phyloP scores from a whole-genome alignment of 495 filamentous ascomycete genomes.

The Lichina pygmaea region DNA sequence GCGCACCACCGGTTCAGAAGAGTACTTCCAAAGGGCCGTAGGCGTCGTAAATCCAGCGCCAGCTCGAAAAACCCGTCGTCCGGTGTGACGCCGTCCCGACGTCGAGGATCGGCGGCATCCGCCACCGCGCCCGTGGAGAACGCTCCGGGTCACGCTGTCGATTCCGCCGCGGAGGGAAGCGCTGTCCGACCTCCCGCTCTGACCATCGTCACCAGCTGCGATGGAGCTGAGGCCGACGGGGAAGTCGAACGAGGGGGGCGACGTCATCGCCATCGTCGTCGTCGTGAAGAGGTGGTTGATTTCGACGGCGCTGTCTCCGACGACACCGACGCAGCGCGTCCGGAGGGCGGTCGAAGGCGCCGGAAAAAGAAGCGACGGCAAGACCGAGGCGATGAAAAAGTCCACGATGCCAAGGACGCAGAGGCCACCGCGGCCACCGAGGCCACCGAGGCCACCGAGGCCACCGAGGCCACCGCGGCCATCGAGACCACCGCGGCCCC shows the following conservation, averaged over 20 bases:
- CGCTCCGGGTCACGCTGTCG: not conserved
- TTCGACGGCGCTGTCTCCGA: no score
- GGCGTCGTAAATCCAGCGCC: slow-evolving; percentile 45
- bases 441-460: not conserved
- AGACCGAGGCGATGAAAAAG: not conserved
- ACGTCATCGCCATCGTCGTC: not conserved
- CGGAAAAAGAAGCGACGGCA: not conserved
- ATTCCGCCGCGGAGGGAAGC: not conserved
- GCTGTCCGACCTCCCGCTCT: slow-evolving; percentile 10
- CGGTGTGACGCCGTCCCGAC: slow-evolving; percentile 1
- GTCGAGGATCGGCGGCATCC: not conserved
- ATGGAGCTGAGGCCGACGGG: slow-evolving; percentile 20
- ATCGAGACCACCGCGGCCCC: no score
- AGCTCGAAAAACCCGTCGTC: slow-evolving; percentile 32
- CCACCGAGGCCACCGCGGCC: not conserved
- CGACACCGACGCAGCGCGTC: no score
- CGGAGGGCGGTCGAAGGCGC: not conserved
- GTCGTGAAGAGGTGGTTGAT: no score
- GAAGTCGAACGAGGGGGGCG: not conserved
- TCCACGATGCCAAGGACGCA: not conserved
- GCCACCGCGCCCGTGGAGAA: slow-evolving; percentile 6
- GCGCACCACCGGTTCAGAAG: slow-evolving; percentile 39
- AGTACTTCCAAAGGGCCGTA: slow-evolving; percentile 32
- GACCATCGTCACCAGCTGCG: slow-evolving; percentile 17
- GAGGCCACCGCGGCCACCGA: not conserved